Base-by-base conservation (phyloP, 257 asterid species). In the Capsicum rhomboideum region DNA sequence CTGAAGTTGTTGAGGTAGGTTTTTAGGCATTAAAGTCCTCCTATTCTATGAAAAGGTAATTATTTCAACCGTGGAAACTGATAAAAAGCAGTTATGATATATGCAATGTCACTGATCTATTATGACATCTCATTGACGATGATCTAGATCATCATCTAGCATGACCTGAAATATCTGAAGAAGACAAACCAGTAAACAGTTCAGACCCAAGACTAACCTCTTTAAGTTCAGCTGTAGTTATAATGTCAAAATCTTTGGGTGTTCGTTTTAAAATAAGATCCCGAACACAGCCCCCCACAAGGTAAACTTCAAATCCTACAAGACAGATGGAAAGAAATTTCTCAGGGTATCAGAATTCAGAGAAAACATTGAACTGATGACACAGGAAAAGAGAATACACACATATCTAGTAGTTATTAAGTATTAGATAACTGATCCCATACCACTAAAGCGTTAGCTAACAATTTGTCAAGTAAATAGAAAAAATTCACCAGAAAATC, bases 271-370 rank as follows among this genome's bases (percentile, higher is more conserved):
- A 84, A 69, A 86, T 61, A 80, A 86, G 89, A 80, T 86, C 89
- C 82, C 89, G 84, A 84, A 84, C 89, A 72, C 89, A 86, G 78
- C 86, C 89, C 56, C 89, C 89, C 82, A 86, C 89, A 50, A 86
- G 89, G 82, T 86, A 86, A 82, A 86, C 89, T 16, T 84, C 85
- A 80, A 69, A 86, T 71, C 89, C 89, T 86, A 84, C 78, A 83
- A 21, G 44, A 40, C 26, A 75, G 44, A 75, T 1, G 46, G 61
- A 75, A 74, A 75, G 17, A 49, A 68, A 75, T 50, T 75, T 74
- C 56, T 8, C 61, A 50, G 59, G 61, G 2, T 12, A 50, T 75
- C 26, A 16, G 6, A 49, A 75, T 49, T 75, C 81, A 23, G 26
- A 74, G 23, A 50, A 26, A 26, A 75, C 61, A 46, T 75, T 50